Conservation (phyloP, 2,329 filamentous ascomycete species). For the Alternaria sp. region DNA sequence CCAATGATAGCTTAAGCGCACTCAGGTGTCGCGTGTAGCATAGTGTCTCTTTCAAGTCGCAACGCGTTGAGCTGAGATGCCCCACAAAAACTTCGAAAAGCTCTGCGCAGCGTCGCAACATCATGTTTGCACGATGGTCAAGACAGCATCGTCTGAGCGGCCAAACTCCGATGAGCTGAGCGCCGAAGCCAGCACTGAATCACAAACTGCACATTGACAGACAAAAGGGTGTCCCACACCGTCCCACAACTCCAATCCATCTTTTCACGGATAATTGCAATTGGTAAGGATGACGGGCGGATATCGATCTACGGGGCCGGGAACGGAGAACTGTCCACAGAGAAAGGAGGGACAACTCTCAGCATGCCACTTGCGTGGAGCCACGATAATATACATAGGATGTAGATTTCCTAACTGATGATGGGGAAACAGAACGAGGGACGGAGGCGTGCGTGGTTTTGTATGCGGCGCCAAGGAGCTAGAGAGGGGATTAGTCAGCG, state of each 20-base stretch:
- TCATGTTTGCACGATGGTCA: too few relatives aligned
- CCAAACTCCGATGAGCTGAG: neutral
- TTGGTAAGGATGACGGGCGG: slow-evolving; percentile 50
- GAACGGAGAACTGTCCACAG: slow-evolving; percentile 52
- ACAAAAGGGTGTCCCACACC: slow-evolving; percentile 44
- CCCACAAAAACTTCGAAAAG: neutral
- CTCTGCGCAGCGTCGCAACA: neutral
- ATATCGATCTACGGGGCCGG: slow-evolving; percentile 50
- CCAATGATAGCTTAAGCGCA: too few relatives aligned
- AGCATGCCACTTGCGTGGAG: slow-evolving; percentile 51
- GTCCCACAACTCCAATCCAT: slow-evolving; percentile 53
- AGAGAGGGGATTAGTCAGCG: slow-evolving; percentile 5
- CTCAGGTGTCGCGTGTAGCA: neutral
- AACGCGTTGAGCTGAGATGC: neutral
- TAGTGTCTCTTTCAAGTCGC: neutral
- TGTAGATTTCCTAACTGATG: slow-evolving; percentile 47
- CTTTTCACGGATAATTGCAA: slow-evolving; percentile 49
- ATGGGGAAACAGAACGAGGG: slow-evolving; percentile 34
- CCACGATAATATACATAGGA: slow-evolving; percentile 44
- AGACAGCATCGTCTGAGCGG: neutral
- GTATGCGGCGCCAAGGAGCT: slow-evolving; percentile 8
- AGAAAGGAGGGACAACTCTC: slow-evolving; percentile 47
- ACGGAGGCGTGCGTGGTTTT: slow-evolving; percentile 31
- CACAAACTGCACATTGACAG: neutral
- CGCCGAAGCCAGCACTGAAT: too few relatives aligned